These are phyloP conservation scores for maize (Zea mays) DNA, from an alignment of 176 grass and related monocot genomes.

Conservation along the genomic window Zm-B73-REFERENCE-NAM-5.0 NC_050101.1:27070501-27071000, in stretches of 20 bases:
- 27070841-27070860: conserved; percentile 26
- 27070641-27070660: conserved; percentile 41
- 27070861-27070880: conserved; percentile 40
- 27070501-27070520: conserved; percentile 77
- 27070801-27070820: conserved; percentile 47
- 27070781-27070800: conserved; percentile 41
- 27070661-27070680: conserved; percentile 69
- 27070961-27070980: neutral
- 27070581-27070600: conserved; percentile 35
- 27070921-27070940: conserved; percentile 36
- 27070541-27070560: conserved; percentile 60
- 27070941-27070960: conserved; percentile 29
- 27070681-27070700: conserved; percentile 48
- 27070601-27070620: conserved; percentile 40
- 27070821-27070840: conserved; percentile 37
- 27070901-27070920: conserved; percentile 73
- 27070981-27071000: neutral
- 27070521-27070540: conserved; percentile 60
- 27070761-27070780: conserved; percentile 32
- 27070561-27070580: conserved; percentile 44
- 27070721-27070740: conserved; percentile 40
- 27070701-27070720: conserved; percentile 40
- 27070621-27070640: conserved; percentile 42
- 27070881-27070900: conserved; percentile 53
- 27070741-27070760: conserved; percentile 47